These are phyloP conservation scores for Phoenix dactylifera DNA, from an alignment of 176 grass and related monocot species.

Conservation along the genomic window DNA sequence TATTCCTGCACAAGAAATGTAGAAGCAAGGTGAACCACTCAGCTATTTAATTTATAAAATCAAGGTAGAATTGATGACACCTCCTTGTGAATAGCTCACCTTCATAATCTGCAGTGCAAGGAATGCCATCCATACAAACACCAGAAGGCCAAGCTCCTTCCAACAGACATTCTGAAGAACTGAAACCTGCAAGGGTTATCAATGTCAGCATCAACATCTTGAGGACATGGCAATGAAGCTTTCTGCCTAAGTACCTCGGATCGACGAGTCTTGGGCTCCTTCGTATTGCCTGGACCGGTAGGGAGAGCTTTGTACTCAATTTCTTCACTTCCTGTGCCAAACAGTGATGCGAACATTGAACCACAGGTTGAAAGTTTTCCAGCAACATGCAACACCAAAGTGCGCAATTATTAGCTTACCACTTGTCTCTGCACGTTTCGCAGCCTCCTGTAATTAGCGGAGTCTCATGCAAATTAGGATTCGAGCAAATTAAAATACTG, in stretches of 20 bases:
- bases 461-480: not conserved
- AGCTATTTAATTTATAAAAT: not conserved
- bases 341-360: too few relatives aligned
- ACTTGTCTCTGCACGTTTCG: not conserved
- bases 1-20: not conserved
- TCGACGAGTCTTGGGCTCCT: too few relatives aligned
- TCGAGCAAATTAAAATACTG: not conserved
- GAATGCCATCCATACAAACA: conserved; percentile 8
- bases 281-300: not conserved
- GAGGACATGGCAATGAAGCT: too few relatives aligned
- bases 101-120: conserved; percentile 13
- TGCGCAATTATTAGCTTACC: not conserved
- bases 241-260: not conserved
- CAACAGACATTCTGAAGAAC: conserved; percentile 10
- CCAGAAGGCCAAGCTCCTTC: conserved; percentile 16
- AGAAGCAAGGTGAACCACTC: not conserved
- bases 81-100: not conserved
- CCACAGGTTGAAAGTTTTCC: too few relatives aligned
- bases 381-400: too few relatives aligned
- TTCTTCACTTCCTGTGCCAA: not conserved
- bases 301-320: conserved; percentile 8
- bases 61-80: too few relatives aligned
- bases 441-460: conserved; percentile 1
- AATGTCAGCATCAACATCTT: not conserved
- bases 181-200: not conserved